These are phyloP conservation scores for Diaporthe australafricana DNA, from an alignment of 2,329 filamentous ascomycete genomes.

Conservation along the genomic window DNA sequence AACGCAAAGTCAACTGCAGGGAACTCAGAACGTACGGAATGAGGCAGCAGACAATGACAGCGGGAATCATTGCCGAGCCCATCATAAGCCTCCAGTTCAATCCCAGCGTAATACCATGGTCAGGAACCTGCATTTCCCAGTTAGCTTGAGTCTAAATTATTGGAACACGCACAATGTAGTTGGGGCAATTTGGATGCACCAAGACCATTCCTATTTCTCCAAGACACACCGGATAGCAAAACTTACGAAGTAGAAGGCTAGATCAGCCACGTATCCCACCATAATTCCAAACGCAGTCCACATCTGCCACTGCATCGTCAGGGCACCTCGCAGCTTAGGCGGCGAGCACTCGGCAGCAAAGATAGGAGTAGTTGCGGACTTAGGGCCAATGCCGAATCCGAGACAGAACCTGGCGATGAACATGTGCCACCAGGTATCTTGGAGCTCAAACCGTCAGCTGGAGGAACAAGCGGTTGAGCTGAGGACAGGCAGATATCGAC, in stretches of 20 bases:
- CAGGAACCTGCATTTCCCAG: slow-evolving; percentile 46
- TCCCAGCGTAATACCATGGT: slow-evolving; percentile 63
- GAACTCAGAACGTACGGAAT: slow-evolving; percentile 51
- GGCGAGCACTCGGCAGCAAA: slow-evolving; percentile 77
- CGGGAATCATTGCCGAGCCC: slow-evolving; percentile 73
- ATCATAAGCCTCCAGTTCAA: slow-evolving; percentile 78
- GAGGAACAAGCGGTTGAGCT: too few relatives aligned
- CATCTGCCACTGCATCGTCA: slow-evolving; percentile 71
- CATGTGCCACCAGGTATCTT: slow-evolving; percentile 71
- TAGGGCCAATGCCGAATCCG: slow-evolving; percentile 78
- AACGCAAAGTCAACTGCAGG: too few relatives aligned
- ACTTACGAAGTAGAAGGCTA: slow-evolving; percentile 67
- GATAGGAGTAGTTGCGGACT: slow-evolving; percentile 76
- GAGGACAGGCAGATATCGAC: neutral
- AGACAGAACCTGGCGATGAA: slow-evolving; percentile 77
- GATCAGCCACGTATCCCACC: slow-evolving; percentile 69
- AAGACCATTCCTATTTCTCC: too few relatives aligned
- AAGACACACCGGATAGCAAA: neutral
- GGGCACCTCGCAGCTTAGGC: slow-evolving; percentile 71
- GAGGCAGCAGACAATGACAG: slow-evolving; percentile 65
- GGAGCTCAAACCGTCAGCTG: slow-evolving; percentile 41
- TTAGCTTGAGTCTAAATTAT: neutral
- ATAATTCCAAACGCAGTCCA: slow-evolving; percentile 65
- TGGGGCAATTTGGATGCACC: too few relatives aligned
- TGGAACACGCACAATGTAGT: neutral